Conservation (phyloP, 2,329 filamentous ascomycete species). For the Madurella mycetomatis region DNA sequence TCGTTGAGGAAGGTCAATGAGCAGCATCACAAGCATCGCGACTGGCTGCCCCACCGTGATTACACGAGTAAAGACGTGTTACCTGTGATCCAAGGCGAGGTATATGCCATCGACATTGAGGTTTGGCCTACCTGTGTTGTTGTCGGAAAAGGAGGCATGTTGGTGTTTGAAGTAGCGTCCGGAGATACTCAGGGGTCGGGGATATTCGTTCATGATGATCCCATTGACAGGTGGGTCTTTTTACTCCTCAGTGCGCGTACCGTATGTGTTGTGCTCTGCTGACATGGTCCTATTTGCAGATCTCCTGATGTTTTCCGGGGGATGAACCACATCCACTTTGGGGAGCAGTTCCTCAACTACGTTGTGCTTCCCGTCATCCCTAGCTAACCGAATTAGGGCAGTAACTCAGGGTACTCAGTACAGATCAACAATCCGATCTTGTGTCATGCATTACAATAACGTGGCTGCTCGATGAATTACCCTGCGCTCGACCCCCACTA, state of each 20-base stretch:
- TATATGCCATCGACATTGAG: conserved; percentile 44
- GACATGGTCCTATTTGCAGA: not conserved
- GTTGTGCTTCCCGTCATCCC: too few relatives aligned
- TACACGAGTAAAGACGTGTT: conserved; percentile 49
- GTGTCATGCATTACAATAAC: too few relatives aligned
- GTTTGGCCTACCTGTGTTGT: conserved; percentile 58
- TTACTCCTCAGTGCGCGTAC: conserved; percentile 19
- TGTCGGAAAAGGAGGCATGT: conserved; percentile 49
- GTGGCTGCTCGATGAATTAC: too few relatives aligned
- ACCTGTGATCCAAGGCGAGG: conserved; percentile 48
- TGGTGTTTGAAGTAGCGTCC: conserved; percentile 49
- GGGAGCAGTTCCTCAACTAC: too few relatives aligned
- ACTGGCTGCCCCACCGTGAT: conserved; percentile 54
- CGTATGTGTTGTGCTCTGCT: conserved; percentile 35
- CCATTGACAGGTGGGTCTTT: too few relatives aligned
- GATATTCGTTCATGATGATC: too few relatives aligned
- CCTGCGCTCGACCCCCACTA: too few relatives aligned
- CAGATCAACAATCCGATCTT: too few relatives aligned
- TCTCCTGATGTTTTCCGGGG: too few relatives aligned
- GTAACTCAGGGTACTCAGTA: too few relatives aligned
- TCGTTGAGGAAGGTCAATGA: conserved; percentile 51
- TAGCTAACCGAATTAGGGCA: too few relatives aligned
- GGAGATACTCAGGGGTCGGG: conserved; percentile 22
- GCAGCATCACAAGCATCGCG: conserved; percentile 46
- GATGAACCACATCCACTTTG: too few relatives aligned